These are phyloP conservation scores for Venturia aucupariae DNA, from an alignment of 2,329 filamentous ascomycete genomes.

Conservation along the genomic window DNA sequence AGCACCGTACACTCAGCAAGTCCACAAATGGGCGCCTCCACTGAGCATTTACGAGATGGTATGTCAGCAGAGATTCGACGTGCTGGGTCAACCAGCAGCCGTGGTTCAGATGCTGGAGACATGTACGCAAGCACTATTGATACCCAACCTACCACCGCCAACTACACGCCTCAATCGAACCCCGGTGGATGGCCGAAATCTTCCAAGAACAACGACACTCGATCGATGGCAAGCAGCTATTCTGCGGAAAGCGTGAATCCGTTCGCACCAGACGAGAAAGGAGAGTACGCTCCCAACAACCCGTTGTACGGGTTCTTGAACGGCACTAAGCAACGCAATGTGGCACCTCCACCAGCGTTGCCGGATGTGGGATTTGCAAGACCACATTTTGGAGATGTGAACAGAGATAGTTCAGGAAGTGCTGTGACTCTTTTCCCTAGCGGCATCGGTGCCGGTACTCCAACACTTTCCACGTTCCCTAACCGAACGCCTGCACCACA, in stretches of 20 bases:
- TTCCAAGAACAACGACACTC: not conserved
- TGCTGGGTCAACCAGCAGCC: conserved; percentile 8
- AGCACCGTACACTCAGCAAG: conserved; percentile 60
- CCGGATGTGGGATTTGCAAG: conserved; percentile 32
- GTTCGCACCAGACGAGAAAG: not conserved
- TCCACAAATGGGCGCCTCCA: conserved; percentile 56
- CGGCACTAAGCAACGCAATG: conserved; percentile 29
- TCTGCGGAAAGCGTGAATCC: conserved; percentile 19
- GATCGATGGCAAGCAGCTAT: conserved; percentile 27
- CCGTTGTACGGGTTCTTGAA: conserved; percentile 18
- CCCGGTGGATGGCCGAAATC: not conserved
- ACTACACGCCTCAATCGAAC: conserved; percentile 1
- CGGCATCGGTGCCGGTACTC: conserved; percentile 10
- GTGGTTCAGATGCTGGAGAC: conserved; percentile 4
- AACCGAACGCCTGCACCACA: not conserved
- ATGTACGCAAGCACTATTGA: conserved; percentile 1
- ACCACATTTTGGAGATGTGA: conserved; percentile 34
- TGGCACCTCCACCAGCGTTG: conserved; percentile 20
- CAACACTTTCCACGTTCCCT: not conserved
- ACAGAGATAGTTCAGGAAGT: conserved; percentile 47
- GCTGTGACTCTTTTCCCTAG: conserved; percentile 24
- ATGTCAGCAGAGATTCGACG: conserved; percentile 11
- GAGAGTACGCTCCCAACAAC: conserved; percentile 20
- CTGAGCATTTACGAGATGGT: conserved; percentile 23
- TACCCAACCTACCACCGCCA: not conserved